Conservation (phyloP, 805 yeast genomes). For the Priceomyces medius region DNA sequence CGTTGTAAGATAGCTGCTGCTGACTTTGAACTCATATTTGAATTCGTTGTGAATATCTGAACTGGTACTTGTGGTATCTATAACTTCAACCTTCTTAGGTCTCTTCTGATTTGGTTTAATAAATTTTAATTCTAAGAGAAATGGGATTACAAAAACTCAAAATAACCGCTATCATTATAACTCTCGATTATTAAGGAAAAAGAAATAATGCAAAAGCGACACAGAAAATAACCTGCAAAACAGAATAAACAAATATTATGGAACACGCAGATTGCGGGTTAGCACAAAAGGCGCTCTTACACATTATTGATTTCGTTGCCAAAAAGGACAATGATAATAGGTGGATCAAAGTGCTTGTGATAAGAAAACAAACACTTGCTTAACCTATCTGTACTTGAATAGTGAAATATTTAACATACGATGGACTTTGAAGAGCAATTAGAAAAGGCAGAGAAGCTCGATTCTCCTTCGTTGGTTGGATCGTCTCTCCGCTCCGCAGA, state of each 20-base stretch:
- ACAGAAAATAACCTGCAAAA: slow-evolving; percentile 7
- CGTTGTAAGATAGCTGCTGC: slow-evolving; percentile 87
- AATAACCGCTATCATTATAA: slow-evolving; percentile 6
- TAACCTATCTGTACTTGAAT: background rate
- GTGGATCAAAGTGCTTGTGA: background rate
- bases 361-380: background rate
- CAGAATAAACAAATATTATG: background rate
- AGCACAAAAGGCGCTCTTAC: background rate
- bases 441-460: slow-evolving; percentile 49
- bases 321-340: background rate
- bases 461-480: slow-evolving; percentile 54
- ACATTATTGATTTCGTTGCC: background rate
- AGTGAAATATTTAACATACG: slow-evolving; percentile 3
- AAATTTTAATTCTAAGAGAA: slow-evolving; percentile 1
- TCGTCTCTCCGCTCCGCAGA: slow-evolving; percentile 49
- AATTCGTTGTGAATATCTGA: background rate
- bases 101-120: background rate
- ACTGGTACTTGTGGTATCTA: background rate
- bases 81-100: slow-evolving; percentile 1
- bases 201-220: slow-evolving; percentile 6
- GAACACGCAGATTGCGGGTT: slow-evolving; percentile 1
- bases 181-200: slow-evolving; percentile 6
- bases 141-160: slow-evolving; percentile 4
- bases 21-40: slow-evolving; percentile 47
- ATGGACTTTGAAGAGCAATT: slow-evolving; percentile 56